Conservation (phyloP, 768 basidiomycete genomes). For the Russula griseocarnosa region DNA sequence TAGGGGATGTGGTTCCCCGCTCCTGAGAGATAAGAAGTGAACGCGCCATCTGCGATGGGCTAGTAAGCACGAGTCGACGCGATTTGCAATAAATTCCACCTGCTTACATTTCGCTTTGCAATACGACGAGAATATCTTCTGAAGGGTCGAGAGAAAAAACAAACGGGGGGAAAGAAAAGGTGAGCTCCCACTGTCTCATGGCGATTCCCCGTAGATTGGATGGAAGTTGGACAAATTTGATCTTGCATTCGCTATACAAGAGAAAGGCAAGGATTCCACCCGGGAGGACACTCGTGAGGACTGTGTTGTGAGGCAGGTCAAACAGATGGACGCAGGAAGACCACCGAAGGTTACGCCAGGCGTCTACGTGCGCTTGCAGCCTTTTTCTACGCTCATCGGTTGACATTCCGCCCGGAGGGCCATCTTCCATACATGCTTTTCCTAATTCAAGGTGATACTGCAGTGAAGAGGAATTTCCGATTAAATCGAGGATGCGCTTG, state of each 20-base stretch:
- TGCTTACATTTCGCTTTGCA: not conserved
- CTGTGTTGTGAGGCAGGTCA: not conserved
- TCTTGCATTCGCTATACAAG: not conserved
- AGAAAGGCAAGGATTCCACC: conserved; percentile 14
- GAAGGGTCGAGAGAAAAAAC: conserved; percentile 8
- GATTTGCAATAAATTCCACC: not conserved
- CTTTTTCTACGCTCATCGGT: conserved; percentile 13
- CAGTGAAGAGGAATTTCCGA: conserved; percentile 6
- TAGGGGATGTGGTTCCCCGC: conserved; percentile 13
- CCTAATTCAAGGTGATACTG: conserved; percentile 14
- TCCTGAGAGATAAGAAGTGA: conserved; percentile 16
- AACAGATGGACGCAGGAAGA: conserved; percentile 8
- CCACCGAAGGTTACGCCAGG: conserved; percentile 7
- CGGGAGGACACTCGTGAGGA: not conserved
- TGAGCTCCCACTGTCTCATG: conserved; percentile 13
- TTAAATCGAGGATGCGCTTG: conserved; percentile 1
- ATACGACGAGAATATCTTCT: conserved; percentile 12
- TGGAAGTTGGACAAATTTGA: conserved; percentile 6
- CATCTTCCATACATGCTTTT: conserved; percentile 7
- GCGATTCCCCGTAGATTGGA: conserved; percentile 6
- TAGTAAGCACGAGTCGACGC: not conserved
- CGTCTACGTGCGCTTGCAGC: not conserved
- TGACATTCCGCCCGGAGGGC: conserved; percentile 2
- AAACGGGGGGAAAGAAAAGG: conserved; percentile 1
- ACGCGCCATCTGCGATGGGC: not conserved